Base-by-base conservation (phyloP, 1,139 yeast genomes). In the Lodderomyces orthopsilosis region DNA sequence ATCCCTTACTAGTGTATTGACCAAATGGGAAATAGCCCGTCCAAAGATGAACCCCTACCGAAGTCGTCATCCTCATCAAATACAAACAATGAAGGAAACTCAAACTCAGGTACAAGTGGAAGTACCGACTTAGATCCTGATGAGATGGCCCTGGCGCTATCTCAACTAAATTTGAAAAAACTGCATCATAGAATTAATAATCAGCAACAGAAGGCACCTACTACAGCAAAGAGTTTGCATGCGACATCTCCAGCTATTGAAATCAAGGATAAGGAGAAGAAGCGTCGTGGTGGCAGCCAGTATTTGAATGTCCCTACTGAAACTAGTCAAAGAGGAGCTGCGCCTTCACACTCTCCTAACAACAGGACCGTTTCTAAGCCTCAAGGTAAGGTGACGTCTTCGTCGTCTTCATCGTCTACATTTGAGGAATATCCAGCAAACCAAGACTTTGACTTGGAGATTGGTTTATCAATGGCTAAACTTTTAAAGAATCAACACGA, bases 1-100 rank as follows among this genome's bases (percentile, higher is more conserved):
- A n/a, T n/a, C n/a, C n/a, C n/a, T n/a, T n/a, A n/a, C n/a, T n/a
- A n/a, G n/a, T n/a, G n/a, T n/a, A n/a, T n/a, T n/a, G n/a, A 21
- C 23, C 48, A 38, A 44, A 78, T 78, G 83, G 83, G 83, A 67
- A 77, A 76, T 62, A 75, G 79, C 74, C 82, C 82, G 64, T 75
- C 81, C 44, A 72, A 74, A 62, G 65, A 73, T 65, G 78, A 70
- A 54, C 71, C 77, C 60, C 74, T 74, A 62, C 74, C 78, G 76
- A 70, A 46, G 46, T 44, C 53, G 10, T 33, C 47, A 13, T 35
- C 45, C 35, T 41, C 47, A 23, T 33, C 48, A 44, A 43, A 48
- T 41, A 42, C 58, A 42, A 54, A 61, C 44, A 47, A 59, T 42
- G 33, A 13, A 27, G 40, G 35, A 27, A 37, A 17, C 35, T 51